These are phyloP conservation scores for Pseudoscleropodium purum DNA, from an alignment of 225 moss, liverwort and hornwort species.

Conservation along the genomic window DNA sequence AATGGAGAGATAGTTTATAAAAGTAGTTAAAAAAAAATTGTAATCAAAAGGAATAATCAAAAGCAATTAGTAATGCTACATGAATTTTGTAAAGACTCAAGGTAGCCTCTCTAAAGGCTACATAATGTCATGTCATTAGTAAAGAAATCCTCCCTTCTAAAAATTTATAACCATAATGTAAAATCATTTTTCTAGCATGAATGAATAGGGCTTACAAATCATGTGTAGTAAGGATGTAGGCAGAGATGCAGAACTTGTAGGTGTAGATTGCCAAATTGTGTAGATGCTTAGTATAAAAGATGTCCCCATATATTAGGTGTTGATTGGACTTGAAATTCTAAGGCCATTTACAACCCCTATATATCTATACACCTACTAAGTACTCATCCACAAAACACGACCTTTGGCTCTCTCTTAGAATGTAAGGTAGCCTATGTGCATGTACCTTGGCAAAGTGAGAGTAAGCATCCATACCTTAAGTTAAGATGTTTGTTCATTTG, in stretches of 20 bases:
- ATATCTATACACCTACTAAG: no score
- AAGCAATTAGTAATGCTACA: no score
- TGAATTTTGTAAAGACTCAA: no score
- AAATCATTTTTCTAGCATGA: fast-evolving
- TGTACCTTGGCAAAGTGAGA: no score
- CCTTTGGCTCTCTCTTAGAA: background rate
- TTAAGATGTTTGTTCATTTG: no score
- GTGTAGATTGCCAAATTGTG: fast-evolving
- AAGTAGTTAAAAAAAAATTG: no score
- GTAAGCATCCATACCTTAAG: no score
- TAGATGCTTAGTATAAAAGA: background rate
- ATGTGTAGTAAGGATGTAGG: background rate
- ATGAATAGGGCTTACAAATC: background rate
- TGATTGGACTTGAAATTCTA: background rate
- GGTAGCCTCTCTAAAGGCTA: no score
- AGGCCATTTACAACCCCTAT: background rate
- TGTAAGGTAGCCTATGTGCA: no score
- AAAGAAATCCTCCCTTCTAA: background rate
- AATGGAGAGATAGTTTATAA: no score
- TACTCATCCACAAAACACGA: no score
- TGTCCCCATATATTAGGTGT: fast-evolving
- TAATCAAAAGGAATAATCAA: no score
- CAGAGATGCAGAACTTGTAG: background rate
- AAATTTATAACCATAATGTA: background rate
- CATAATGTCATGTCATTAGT: background rate